Base-by-base conservation (phyloP, 1,139 yeast genomes). In the Scheffersomyces titani region DNA sequence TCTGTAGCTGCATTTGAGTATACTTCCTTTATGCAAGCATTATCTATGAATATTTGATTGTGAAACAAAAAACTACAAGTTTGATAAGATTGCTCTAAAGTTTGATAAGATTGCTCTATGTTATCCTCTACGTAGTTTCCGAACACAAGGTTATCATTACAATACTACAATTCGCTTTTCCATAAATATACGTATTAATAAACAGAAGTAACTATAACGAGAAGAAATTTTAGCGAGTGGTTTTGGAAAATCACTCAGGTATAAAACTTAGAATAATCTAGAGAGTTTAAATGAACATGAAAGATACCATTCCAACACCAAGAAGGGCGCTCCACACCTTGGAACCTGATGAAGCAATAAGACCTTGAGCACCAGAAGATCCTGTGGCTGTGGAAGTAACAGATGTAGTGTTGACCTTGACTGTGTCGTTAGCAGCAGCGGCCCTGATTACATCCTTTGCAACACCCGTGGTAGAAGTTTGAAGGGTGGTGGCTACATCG, bases 301-400 rank as follows among this genome's bases (percentile, higher is more conserved):
- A 30, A 6, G 40, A 30, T 16, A 30, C 16, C 13, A 30, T 30
- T 2, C 40, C 40, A 5, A 16, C 40, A 9, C 56, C 54, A 57
- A 57, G 51, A 40, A 55, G 36, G n/a, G 54, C 54, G 21, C 53
- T 47, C 19, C 55, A 47, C 19, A 48, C 40, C 9, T 51, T 36
- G 40, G 55, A 44, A 24, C 54, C 49, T 16, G 51, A 44, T 16
- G 54, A 9, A 7, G 36, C 24, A 47, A 49, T 16, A 16, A 24
- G 49, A 47, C 55, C 49, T 46, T 44, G 44, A 46, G 48, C 44
- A 24, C 24, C 47, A 11, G 49, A 16, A 24, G 53, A 45, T 16
- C 50, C 53, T 19, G 52, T 52, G n/a, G 51, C 54, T 30, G 21
- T 44, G 18, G 47, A 44, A 20, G 49, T 40, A 21, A 30, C 54